Evolutionary conservation across 345 rosid species (phyloP).

Genomic region (Psidium friedrichsthalianum): DNA sequence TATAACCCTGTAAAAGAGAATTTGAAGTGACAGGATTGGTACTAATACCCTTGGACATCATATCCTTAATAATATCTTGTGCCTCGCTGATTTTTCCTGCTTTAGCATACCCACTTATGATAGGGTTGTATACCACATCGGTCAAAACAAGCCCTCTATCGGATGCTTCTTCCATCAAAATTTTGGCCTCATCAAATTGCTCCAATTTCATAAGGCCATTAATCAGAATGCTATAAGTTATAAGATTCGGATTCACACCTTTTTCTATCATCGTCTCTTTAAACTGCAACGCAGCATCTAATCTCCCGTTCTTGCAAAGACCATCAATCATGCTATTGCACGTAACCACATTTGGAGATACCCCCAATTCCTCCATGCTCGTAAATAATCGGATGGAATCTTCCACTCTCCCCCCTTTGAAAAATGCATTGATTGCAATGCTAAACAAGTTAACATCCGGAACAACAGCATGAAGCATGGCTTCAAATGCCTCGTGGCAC

Average conservation of each 20-base stretch:
- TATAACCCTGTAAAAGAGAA: conserved; percentile 55
- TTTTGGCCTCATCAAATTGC: conserved; percentile 52
- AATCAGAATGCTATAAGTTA: conserved; percentile 55
- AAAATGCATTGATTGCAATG: conserved; percentile 47
- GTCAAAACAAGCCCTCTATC: conserved; percentile 44
- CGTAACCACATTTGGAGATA: conserved; percentile 53
- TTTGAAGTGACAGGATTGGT: conserved; percentile 59
- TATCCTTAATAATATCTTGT: conserved; percentile 41
- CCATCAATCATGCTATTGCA: conserved; percentile 69
- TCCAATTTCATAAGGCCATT: conserved; percentile 52
- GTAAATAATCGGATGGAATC: conserved; percentile 39
- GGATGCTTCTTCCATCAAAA: conserved; percentile 46
- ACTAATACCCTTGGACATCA: conserved; percentile 49
- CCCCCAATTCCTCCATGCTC: conserved; percentile 42
- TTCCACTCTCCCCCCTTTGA: conserved; percentile 44
- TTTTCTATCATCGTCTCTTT: conserved; percentile 45
- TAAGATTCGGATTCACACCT: conserved; percentile 41
- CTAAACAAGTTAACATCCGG: conserved; percentile 67
- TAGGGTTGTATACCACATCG: conserved; percentile 55
- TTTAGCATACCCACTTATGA: conserved; percentile 55
- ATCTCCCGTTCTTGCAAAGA: conserved; percentile 47
- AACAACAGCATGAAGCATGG: conserved; percentile 28
- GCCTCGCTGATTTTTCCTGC: conserved; percentile 43
- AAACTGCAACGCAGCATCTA: conserved; percentile 43
- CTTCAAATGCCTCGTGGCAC: conserved; percentile 39